phyloP scores from a whole-genome alignment of 2,329 filamentous ascomycete species.

The Beauveria caledonica region DNA sequence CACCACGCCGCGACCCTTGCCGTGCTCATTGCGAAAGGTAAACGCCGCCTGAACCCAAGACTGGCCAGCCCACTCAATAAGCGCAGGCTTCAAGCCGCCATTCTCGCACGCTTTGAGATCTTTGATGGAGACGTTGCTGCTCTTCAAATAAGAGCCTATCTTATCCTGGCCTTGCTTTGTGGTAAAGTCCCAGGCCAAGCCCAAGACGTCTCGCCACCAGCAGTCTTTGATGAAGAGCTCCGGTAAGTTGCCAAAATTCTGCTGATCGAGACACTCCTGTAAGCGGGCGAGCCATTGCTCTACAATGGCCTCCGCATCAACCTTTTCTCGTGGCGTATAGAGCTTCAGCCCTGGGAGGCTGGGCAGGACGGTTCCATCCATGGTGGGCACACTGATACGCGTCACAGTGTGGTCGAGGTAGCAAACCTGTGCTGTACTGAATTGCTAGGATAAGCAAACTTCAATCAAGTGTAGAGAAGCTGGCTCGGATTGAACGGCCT shows the following conservation, averaged over 20 bases:
- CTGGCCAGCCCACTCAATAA: background rate
- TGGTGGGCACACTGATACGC: background rate
- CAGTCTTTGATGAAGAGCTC: slow-evolving; percentile 19
- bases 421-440: too few relatives aligned
- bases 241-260: slow-evolving; percentile 5
- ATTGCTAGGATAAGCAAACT: background rate
- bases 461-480: too few relatives aligned
- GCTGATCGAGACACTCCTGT: background rate
- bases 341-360: slow-evolving; percentile 4
- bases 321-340: background rate
- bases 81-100: slow-evolving; percentile 5
- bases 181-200: slow-evolving; percentile 22
- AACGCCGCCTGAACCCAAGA: slow-evolving; percentile 9
- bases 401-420: too few relatives aligned
- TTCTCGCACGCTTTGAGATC: background rate
- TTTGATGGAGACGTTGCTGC: background rate
- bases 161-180: slow-evolving; percentile 17
- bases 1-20: background rate
- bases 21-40: background rate
- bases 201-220: slow-evolving; percentile 23
- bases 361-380: slow-evolving; percentile 5
- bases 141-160: slow-evolving; percentile 13
- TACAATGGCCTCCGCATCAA: background rate
- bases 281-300: background rate
- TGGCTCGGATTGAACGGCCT: too few relatives aligned